phyloP scores from a whole-genome alignment of 176 grass and related monocot genomes.

The Triticum aestivum region IWGSC_CS_RefSeq_v2.1 NC_057798.1:623311163-623311662 shows the following conservation, averaged over 20 bases:
- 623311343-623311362: conserved; percentile 27
- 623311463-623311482: too few species aligned
- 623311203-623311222: neutral
- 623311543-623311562: neutral
- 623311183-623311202: conserved; percentile 47
- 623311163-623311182: conserved; percentile 52
- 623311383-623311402: conserved; percentile 41
- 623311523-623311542: neutral
- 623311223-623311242: conserved; percentile 16
- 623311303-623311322: conserved; percentile 25
- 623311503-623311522: neutral
- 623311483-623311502: neutral
- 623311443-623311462: neutral
- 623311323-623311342: conserved; percentile 39
- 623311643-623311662: too few species aligned
- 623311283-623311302: conserved; percentile 27
- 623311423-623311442: neutral
- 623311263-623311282: conserved; percentile 33
- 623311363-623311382: conserved; percentile 30
- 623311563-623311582: neutral
- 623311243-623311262: conserved; percentile 17
- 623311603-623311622: too few species aligned
- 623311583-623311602: too few species aligned
- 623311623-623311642: too few species aligned
- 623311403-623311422: conserved; percentile 48